A percentile compares a stretch with the other conserved stretches of the same genome.
Evolutionary conservation across 1,139 yeast genomes (phyloP).

Genomic region (Scheffersomyces stambukii): DNA sequence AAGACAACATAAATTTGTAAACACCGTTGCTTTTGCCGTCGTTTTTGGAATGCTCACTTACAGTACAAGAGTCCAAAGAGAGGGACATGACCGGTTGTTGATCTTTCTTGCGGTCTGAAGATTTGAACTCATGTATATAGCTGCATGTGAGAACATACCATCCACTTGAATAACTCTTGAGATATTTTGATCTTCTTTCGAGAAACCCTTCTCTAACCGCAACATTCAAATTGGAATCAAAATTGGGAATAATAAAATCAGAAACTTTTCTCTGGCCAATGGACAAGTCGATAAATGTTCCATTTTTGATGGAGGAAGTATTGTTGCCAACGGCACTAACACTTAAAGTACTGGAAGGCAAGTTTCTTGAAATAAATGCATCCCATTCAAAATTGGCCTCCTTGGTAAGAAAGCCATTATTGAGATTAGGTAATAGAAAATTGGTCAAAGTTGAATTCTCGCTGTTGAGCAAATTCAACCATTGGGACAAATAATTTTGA

Average conservation of each 20-base stretch:
- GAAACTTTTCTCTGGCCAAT: constrained; percentile 64
- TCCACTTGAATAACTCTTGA: constrained; percentile 84
- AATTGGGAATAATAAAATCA: constrained; percentile 63
- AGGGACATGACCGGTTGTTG: constrained; percentile 86
- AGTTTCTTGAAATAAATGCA: constrained; percentile 67
- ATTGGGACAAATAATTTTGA: constrained; percentile 73
- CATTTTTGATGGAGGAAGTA: constrained; percentile 23
- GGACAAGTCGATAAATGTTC: constrained; percentile 71
- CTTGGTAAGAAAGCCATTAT: constrained; percentile 69
- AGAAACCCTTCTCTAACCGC: constrained; percentile 76
- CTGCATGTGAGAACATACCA: constrained; percentile 90
- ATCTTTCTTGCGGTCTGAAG: constrained; percentile 77
- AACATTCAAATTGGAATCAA: constrained; percentile 63
- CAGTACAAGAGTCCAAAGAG: constrained; percentile 73
- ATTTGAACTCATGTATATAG: constrained; percentile 85
- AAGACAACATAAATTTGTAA: constrained; percentile 76
- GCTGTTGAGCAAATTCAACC: constrained; percentile 62
- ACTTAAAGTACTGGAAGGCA: constrained; percentile 33
- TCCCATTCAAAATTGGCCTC: constrained; percentile 90
- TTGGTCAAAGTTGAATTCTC: constrained; percentile 69
- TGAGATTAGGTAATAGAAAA: constrained; percentile 61
- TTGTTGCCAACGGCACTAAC: constrained; percentile 27
- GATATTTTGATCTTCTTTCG: constrained; percentile 86
- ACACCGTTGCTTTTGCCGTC: constrained; percentile 55
- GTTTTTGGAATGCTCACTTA: constrained; percentile 76